Evolutionary conservation across 257 asterid species (phyloP).

Genomic region (Nicotiana benthamiana): DNA sequence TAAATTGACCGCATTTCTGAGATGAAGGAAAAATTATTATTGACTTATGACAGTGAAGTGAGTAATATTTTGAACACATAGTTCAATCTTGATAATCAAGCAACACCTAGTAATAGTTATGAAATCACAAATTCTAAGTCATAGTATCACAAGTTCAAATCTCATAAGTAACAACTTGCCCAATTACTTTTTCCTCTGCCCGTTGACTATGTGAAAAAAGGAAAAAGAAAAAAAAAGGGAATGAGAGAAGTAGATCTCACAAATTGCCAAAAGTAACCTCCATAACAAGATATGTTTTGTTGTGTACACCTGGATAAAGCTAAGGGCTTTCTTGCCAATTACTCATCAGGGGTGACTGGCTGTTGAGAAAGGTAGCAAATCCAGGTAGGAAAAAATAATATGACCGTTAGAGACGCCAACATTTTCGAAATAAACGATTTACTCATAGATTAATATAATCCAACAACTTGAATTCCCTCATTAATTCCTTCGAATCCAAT

Average conservation of each 20-base stretch:
- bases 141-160: neutral
- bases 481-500: constrained; percentile 17
- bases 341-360: constrained; percentile 4
- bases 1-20: no score
- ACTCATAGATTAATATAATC: constrained; percentile 13
- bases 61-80: no score
- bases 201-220: neutral
- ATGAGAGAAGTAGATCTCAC: neutral
- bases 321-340: neutral
- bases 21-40: no score
- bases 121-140: neutral
- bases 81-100: no score
- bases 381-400: constrained; percentile 14
- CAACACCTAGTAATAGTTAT: no score
- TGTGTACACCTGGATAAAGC: neutral
- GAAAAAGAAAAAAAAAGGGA: no score
- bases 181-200: neutral
- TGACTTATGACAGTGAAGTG: no score
- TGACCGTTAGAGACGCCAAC: constrained; percentile 42
- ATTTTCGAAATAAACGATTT: neutral
- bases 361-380: constrained; percentile 5
- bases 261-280: neutral
- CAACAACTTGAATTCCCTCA: constrained; percentile 22
- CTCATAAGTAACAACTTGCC: neutral
- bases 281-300: neutral